Percentiles rank a stretch among this genome's conserved stretches.
Conservation (phyloP, 1,284 basidiomycete species). For the Pseudozyma sp. region DNA sequence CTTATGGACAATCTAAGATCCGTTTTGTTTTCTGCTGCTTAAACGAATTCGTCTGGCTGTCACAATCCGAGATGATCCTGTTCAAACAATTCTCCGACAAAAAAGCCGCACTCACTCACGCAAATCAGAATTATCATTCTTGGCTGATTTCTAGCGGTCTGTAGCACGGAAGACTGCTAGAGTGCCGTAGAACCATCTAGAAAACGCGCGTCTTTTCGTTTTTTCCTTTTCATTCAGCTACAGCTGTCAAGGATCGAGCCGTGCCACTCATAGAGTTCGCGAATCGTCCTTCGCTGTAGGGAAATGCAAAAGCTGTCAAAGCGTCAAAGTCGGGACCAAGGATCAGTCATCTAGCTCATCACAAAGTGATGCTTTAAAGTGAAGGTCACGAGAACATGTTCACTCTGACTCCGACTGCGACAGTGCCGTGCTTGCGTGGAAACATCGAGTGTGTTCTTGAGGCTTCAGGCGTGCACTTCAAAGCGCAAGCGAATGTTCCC, state of each 20-base stretch:
- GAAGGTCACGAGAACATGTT: background rate
- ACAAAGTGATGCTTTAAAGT: background rate
- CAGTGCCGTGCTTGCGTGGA: constrained; percentile 5
- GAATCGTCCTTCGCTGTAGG: background rate
- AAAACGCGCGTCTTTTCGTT: constrained; percentile 21
- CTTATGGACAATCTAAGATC: too few species aligned
- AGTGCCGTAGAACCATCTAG: constrained; percentile 26
- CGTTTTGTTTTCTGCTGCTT: too few species aligned
- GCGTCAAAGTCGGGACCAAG: too few species aligned
- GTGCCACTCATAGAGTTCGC: background rate
- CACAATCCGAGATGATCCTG: too few species aligned
- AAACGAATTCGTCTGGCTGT: too few species aligned
- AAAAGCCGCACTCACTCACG: too few species aligned
- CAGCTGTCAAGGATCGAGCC: constrained; percentile 22
- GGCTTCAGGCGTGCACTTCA: background rate
- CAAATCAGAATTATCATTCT: too few species aligned
- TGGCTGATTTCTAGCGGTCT: too few species aligned
- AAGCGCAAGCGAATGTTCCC: background rate
- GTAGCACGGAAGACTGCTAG: background rate
- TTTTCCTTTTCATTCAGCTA: constrained; percentile 1
- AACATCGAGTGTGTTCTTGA: constrained; percentile 17
- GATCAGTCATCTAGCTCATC: background rate
- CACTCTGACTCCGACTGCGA: background rate
- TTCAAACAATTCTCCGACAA: too few species aligned
- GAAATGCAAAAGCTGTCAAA: too few species aligned